Percentiles rank a stretch among this genome's conserved stretches.
These are phyloP conservation scores for Claviceps spartinae DNA, from an alignment of 2,329 filamentous ascomycete genomes.

Conservation along the genomic window DNA sequence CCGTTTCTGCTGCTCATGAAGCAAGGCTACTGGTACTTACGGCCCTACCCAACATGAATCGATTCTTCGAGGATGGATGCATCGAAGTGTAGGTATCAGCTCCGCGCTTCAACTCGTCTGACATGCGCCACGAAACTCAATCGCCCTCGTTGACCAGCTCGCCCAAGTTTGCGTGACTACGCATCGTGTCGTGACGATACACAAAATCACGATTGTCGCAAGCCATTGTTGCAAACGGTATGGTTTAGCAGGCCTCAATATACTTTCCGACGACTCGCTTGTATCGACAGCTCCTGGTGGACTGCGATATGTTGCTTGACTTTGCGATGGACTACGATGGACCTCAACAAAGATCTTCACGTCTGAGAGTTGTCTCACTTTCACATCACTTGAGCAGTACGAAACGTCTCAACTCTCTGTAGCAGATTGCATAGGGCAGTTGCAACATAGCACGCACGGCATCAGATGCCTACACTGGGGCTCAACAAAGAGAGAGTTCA, in stretches of 20 bases:
- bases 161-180: background rate
- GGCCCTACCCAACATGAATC: background rate
- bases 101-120: background rate
- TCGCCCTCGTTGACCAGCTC: background rate
- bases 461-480: no score
- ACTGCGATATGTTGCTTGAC: background rate
- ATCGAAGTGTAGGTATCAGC: background rate
- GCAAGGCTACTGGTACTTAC: background rate
- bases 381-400: no score
- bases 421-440: no score
- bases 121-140: background rate
- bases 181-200: background rate
- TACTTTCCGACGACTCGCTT: no score
- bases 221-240: background rate
- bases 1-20: background rate
- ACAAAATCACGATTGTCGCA: background rate
- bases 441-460: no score
- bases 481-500: no score
- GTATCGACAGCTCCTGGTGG: no score
- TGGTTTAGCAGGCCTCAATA: no score
- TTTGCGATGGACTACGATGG: background rate
- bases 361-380: no score
- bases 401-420: no score
- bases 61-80: background rate
- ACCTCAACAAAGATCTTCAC: background rate